Evolutionary conservation across 495 filamentous ascomycete species (phyloP).

Genomic region (Hypoxylon intermedium): DNA sequence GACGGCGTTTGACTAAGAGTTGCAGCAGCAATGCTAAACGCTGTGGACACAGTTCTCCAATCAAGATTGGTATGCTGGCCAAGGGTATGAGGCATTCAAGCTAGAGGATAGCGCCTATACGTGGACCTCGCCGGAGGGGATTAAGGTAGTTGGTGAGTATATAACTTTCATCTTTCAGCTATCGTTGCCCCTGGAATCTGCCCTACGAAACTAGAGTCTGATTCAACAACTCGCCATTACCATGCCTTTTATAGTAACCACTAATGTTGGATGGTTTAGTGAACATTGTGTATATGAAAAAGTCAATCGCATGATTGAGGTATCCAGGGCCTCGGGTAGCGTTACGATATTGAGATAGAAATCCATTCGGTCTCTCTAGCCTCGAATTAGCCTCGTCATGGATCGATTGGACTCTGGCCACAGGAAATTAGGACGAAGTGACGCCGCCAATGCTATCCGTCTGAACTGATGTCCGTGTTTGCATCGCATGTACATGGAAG

Average conservation of each 20-base stretch:
- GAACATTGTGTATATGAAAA: constrained; percentile 41
- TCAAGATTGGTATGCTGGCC: constrained; percentile 66
- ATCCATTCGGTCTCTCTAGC: constrained; percentile 2
- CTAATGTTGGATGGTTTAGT: constrained; percentile 24
- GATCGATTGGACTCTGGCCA: constrained; percentile 28
- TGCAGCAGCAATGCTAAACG: constrained; percentile 18
- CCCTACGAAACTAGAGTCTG: no score
- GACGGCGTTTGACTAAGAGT: neutral
- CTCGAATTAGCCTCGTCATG: constrained; percentile 33
- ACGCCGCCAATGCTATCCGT: constrained; percentile 10
- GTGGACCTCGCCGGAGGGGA: constrained; percentile 11
- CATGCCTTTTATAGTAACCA: neutral
- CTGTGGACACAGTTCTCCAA: constrained; percentile 37
- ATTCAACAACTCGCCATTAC: neutral
- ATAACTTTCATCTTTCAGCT: constrained; percentile 8
- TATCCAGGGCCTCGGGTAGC: neutral
- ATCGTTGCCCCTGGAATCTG: constrained; percentile 2
- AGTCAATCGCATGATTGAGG: constrained; percentile 21
- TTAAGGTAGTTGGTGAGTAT: constrained; percentile 22
- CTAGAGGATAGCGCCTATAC: constrained; percentile 19
- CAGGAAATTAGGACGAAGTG: constrained; percentile 14
- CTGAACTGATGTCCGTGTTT: constrained; percentile 27
- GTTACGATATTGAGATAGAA: constrained; percentile 5
- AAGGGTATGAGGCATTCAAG: constrained; percentile 51
- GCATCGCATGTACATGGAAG: constrained; percentile 25